Conservation (phyloP, 2,329 filamentous ascomycete species). For the Chrysosporium queenslandicum region DNA sequence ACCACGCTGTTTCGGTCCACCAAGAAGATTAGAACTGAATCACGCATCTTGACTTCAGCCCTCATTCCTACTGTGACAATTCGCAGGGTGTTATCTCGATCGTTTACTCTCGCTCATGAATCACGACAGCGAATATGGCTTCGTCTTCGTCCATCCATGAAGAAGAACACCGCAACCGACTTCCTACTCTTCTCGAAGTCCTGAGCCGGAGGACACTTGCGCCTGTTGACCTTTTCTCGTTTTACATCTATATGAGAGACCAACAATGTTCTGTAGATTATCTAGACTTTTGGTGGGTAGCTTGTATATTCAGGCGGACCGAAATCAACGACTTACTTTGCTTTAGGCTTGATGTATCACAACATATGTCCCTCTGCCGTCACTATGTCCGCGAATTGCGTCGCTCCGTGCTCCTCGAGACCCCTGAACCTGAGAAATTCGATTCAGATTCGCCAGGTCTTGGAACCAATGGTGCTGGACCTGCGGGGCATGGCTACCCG, state of each 20-base stretch:
- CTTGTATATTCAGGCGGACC: no score
- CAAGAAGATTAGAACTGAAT: background rate
- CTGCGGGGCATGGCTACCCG: slow-evolving; percentile 41
- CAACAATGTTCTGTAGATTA: slow-evolving; percentile 97
- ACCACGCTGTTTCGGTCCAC: background rate
- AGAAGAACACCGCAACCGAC: slow-evolving; percentile 57
- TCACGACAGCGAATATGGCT: background rate
- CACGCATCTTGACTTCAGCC: background rate
- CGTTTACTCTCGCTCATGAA: no score
- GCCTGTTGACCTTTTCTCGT: slow-evolving; percentile 93
- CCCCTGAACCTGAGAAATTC: slow-evolving; percentile 74
- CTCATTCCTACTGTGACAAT: background rate
- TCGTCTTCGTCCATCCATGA: slow-evolving; percentile 25
- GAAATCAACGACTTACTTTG: slow-evolving; percentile 5
- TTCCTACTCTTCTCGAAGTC: slow-evolving; percentile 93
- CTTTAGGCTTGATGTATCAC: slow-evolving; percentile 89
- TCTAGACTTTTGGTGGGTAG: slow-evolving; percentile 85
- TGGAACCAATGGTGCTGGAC: slow-evolving; percentile 35
- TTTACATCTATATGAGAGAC: slow-evolving; percentile 99
- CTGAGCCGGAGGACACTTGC: slow-evolving; percentile 87
- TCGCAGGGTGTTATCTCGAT: no score
- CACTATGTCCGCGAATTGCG: slow-evolving; percentile 95
- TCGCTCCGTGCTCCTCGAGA: slow-evolving; percentile 83
- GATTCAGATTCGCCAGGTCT: slow-evolving; percentile 26
- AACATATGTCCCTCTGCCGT: slow-evolving; percentile 92